Conservation (phyloP, 495 filamentous ascomycete genomes). For the Tuber brumale region DNA sequence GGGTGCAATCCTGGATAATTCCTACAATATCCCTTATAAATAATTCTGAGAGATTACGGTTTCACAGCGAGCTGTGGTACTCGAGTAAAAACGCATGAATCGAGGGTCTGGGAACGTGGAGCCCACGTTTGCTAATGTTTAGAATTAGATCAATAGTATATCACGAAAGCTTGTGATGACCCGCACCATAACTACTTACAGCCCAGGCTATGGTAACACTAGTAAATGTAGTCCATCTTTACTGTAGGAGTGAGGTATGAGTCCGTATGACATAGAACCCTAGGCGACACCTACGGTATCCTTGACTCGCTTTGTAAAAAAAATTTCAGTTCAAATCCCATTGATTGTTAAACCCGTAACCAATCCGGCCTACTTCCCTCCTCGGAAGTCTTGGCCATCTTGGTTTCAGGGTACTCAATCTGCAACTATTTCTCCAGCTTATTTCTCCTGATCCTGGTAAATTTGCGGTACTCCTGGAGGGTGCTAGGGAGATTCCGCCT, state of each 20-base stretch:
- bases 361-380: slow-evolving; percentile 25
- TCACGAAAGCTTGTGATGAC: neutral
- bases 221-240: neutral
- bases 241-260: neutral
- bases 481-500: slow-evolving; percentile 35
- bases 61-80: neutral
- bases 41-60: neutral
- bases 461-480: slow-evolving; percentile 40
- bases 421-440: slow-evolving; percentile 39
- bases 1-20: neutral
- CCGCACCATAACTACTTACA: neutral
- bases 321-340: slow-evolving; percentile 10
- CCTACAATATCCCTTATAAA: neutral
- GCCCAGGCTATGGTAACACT: neutral
- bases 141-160: neutral
- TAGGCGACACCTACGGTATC: neutral
- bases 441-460: slow-evolving; percentile 32
- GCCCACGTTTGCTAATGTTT: neutral
- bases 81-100: neutral
- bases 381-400: slow-evolving; percentile 26
- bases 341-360: slow-evolving; percentile 25
- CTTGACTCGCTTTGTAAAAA: neutral
- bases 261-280: neutral
- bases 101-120: neutral
- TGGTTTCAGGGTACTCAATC: slow-evolving; percentile 39